Conservation (phyloP, 2,329 filamentous ascomycete genomes). For the Taxawa tesnikishii region DNA sequence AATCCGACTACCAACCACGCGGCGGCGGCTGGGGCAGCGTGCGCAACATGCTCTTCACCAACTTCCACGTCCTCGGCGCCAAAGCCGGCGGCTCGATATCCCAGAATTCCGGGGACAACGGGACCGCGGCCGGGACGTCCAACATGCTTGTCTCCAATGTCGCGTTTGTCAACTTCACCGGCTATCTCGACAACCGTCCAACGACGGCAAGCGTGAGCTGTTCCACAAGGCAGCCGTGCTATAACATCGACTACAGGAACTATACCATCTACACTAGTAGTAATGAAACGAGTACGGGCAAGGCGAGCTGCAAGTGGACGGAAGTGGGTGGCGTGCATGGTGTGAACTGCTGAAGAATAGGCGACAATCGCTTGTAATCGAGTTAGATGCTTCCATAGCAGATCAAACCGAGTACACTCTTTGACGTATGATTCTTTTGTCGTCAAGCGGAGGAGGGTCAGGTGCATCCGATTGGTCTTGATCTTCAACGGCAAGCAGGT, state of each 20-base stretch:
- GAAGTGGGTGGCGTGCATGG: slow-evolving; percentile 21
- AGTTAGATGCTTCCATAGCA: too few relatives aligned
- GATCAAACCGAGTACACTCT: too few relatives aligned
- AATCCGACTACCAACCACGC: slow-evolving; percentile 34
- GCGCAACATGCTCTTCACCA: slow-evolving; percentile 37
- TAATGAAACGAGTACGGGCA: slow-evolving; percentile 21
- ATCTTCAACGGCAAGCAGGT: too few relatives aligned
- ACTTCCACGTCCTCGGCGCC: slow-evolving; percentile 37
- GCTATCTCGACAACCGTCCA: slow-evolving; percentile 24
- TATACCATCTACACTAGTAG: slow-evolving; percentile 20
- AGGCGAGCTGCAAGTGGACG: slow-evolving; percentile 24
- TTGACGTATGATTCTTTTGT: too few relatives aligned
- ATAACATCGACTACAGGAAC: slow-evolving; percentile 35
- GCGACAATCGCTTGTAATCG: too few relatives aligned
- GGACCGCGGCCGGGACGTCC: slow-evolving; percentile 34
- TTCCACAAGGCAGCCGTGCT: slow-evolving; percentile 36
- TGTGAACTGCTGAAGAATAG: slow-evolving; percentile 1
- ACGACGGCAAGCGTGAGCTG: slow-evolving; percentile 33
- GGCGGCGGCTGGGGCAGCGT: slow-evolving; percentile 44
- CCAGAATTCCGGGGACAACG: slow-evolving; percentile 39
- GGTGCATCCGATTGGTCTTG: too few relatives aligned
- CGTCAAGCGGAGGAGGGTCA: too few relatives aligned
- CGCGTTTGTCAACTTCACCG: slow-evolving; percentile 41
- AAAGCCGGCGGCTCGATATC: slow-evolving; percentile 31
- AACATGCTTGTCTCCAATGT: slow-evolving; percentile 39